Evolutionary conservation across 495 filamentous ascomycete species (phyloP), one percentile per base, ranked within the genome.

Genomic region (Aspergillus haitiensis): DNA sequence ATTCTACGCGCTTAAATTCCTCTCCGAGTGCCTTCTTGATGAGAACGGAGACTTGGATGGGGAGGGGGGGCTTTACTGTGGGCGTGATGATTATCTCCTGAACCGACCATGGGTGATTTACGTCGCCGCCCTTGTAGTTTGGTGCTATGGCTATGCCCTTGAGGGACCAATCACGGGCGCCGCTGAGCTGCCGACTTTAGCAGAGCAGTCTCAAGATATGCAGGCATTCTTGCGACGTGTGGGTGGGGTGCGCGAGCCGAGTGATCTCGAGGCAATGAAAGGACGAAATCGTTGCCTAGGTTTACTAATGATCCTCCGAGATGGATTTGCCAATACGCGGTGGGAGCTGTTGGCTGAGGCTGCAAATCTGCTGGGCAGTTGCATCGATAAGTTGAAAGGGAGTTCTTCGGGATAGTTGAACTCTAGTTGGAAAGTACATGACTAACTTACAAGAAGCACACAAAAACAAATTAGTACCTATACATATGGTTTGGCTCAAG

Each of bases 31-130:
- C 13, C 78, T 97, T 54, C 71, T 92, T 5, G 82, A 85, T 0
- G 65, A 71, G 32, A 74, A 64, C 63, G 68, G 59, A 16, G 71
- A 72, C 21, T 68, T 59, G 27, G 64, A 50, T 62, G 49, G 59
- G 42, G 68, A 73, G 27, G 54, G 36, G 11, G 55, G 63, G 11
- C 31, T 61, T 44, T 98, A 97, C 70, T 88, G 85, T 11, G 93
- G 94, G 0, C 85, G 90, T 15, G 90, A 97, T 67, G 94, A 98
- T 67, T 89, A 89, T 55, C 81, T 98, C 8, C 81, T 97, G 51
- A 96, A 98, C 65, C 83, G 94, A 32, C 92, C 94, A 3, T 98
- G 94, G 94, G 91, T 98, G n/a, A 79, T 98, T 51, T 98, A 97
- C 69, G 95, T 95, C 58, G 91, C 94, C 2, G 84, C 88, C 3